These are phyloP conservation scores for Peronospora belbahrii DNA, from an alignment of 352 stramenopile genomes.

Conservation along the genomic window DNA sequence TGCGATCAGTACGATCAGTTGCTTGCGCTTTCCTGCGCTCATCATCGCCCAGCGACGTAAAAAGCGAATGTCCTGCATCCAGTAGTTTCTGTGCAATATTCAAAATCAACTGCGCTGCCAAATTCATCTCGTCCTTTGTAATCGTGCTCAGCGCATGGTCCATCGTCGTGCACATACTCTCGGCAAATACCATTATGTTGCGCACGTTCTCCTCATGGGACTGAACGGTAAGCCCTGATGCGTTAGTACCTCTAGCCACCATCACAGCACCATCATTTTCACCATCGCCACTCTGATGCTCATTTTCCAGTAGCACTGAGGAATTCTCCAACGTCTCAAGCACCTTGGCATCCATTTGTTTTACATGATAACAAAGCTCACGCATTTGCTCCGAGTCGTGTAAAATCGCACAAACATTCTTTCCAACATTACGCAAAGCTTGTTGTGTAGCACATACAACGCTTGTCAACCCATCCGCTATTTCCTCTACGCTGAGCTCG, in stretches of 20 bases:
- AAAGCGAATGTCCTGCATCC: conserved; percentile 56
- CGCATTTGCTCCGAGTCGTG: conserved; percentile 57
- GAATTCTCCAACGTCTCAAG: conserved; percentile 35
- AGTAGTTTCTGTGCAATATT: conserved; percentile 68
- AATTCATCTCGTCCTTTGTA: conserved; percentile 53
- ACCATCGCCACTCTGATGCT: background rate
- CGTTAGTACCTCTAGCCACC: background rate
- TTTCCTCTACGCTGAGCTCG: conserved; percentile 45
- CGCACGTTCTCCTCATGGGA: conserved; percentile 63
- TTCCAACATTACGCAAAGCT: conserved; percentile 51
- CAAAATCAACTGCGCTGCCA: conserved; percentile 65
- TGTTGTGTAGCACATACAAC: conserved; percentile 52
- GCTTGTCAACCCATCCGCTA: conserved; percentile 40
- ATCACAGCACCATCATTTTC: conserved; percentile 6
- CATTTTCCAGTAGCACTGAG: conserved; percentile 16
- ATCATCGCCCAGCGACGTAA: conserved; percentile 66
- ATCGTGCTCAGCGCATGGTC: conserved; percentile 69
- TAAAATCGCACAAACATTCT: conserved; percentile 50
- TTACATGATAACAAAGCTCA: conserved; percentile 46
- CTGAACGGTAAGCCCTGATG: conserved; percentile 15
- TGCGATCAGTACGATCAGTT: conserved; percentile 40
- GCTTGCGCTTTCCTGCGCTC: conserved; percentile 28
- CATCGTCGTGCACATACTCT: conserved; percentile 70
- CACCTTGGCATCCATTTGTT: conserved; percentile 37
- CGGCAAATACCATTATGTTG: conserved; percentile 63